A percentile compares a stretch with the other conserved stretches of the same genome.
These are phyloP conservation scores for Paecilomyces dactylethromorphus DNA, from an alignment of 2,329 filamentous ascomycete species.

Conservation along the genomic window DNA sequence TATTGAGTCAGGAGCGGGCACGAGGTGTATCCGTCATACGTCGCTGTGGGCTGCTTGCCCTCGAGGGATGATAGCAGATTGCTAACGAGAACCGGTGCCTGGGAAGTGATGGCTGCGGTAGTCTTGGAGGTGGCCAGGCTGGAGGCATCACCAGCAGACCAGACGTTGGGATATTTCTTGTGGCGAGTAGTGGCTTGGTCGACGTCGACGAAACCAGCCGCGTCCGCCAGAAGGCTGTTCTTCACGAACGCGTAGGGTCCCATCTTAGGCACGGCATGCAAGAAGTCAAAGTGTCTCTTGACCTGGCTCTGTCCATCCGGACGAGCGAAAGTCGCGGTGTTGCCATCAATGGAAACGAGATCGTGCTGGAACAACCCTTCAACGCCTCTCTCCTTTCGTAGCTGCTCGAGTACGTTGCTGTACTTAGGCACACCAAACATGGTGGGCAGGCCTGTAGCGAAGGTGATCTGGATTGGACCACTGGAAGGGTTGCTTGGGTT, in stretches of 20 bases:
- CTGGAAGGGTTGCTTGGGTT: slow-evolving; percentile 28
- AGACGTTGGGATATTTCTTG: slow-evolving; percentile 51
- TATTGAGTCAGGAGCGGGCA: slow-evolving; percentile 52
- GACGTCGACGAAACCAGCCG: slow-evolving; percentile 53
- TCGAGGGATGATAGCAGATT: slow-evolving; percentile 43
- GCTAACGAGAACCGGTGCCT: slow-evolving; percentile 46
- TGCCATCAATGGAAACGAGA: slow-evolving; percentile 47
- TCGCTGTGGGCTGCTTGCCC: slow-evolving; percentile 38
- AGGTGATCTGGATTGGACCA: slow-evolving; percentile 47
- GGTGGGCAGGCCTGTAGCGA: slow-evolving; percentile 48
- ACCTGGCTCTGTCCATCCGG: slow-evolving; percentile 40
- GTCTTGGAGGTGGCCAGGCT: slow-evolving; percentile 54
- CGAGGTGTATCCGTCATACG: slow-evolving; percentile 52
- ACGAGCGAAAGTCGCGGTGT: slow-evolving; percentile 46
- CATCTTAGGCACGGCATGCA: slow-evolving; percentile 56
- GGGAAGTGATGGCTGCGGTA: slow-evolving; percentile 46
- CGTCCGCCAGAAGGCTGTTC: slow-evolving; percentile 49
- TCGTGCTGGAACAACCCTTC: slow-evolving; percentile 56
- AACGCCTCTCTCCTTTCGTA: slow-evolving; percentile 49
- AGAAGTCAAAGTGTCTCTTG: slow-evolving; percentile 45
- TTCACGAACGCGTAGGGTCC: slow-evolving; percentile 50
- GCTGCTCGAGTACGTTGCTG: slow-evolving; percentile 46
- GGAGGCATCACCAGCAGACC: slow-evolving; percentile 55
- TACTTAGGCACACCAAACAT: slow-evolving; percentile 61
- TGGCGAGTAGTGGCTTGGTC: slow-evolving; percentile 48